These are phyloP conservation scores for Leishmania aethiopica DNA, from an alignment of 208 protist species.

Conservation along the genomic window DNA sequence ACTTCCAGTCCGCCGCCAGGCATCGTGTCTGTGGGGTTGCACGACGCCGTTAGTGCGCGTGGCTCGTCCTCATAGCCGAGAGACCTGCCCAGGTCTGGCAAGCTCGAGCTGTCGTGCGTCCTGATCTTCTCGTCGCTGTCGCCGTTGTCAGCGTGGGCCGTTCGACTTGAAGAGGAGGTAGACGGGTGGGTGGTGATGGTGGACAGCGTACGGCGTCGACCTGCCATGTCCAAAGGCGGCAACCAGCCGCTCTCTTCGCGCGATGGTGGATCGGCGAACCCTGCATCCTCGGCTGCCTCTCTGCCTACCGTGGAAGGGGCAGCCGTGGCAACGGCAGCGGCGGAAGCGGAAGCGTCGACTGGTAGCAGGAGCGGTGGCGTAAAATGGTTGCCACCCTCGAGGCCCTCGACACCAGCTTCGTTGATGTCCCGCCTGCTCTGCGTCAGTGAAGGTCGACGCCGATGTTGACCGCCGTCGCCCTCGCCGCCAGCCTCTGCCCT, in stretches of 20 bases:
- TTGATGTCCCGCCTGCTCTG: not conserved
- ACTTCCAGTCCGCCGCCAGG: not conserved
- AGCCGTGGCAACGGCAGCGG: not conserved
- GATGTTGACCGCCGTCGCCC: not conserved
- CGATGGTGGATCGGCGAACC: not conserved
- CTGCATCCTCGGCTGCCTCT: not conserved
- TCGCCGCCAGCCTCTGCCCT: not conserved
- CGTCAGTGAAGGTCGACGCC: not conserved
- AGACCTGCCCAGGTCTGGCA: not conserved
- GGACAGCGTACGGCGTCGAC: conserved; percentile 11
- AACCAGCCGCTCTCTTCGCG: conserved; percentile 6
- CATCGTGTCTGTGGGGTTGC: not conserved
- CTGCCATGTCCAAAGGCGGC: not conserved
- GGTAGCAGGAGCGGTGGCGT: not conserved
- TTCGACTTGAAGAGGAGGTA: not conserved
- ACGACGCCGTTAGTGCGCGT: not conserved
- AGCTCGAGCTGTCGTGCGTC: not conserved
- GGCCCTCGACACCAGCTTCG: not conserved
- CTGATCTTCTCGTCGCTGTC: not conserved
- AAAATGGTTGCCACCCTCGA: not conserved
- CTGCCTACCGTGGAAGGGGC: not conserved
- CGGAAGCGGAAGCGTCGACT: not conserved
- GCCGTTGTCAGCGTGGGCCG: not conserved
- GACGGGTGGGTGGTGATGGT: conserved; percentile 14
- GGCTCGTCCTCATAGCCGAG: not conserved